Evolutionary conservation across 73 alveolate species (phyloP), one percentile per base, ranked within the genome.

Genomic region (Paramecium pentaurelia): DNA sequence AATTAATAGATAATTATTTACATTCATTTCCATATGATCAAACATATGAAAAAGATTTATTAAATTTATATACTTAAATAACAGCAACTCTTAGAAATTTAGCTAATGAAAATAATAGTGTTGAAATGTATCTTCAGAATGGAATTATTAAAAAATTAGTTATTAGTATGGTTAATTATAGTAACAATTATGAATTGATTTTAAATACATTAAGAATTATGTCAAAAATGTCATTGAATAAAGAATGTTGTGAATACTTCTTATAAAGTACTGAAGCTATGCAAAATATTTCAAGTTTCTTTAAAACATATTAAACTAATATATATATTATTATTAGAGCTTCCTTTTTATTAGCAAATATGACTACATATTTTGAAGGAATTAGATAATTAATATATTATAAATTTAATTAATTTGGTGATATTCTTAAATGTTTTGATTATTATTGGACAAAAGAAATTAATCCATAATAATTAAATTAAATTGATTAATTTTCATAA

Each of bases 321-420:
- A 89, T 89, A 0, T 89, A 47, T 49, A 71, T 89, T 3, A 89
- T 89, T 27, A 89, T 89, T 49, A 77, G 94, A 71, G 88, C 88
- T 25, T 89, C 94, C 6, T 89, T 71, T 45, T 51, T 89, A 77
- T 89, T 89, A 71, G 94, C 94, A 20, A 89, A 89, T 45, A 89
- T 89, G 60, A 89, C 94, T 0, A 89, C 94, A 25, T 89, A 89
- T 28, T 71, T 60, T 89, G 94, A 89, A 40, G 86, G 92, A 32
- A 89, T 89, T 12, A 89, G 94, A 27, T 71, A 89, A 71, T 25
- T 89, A 45, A 89, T 89, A 6, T 89, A 71, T 28, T 89, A 60
- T 45, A 20, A 89, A 28, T 89, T 70, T n/a, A 89, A 89, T 42
- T 54, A 60, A 11, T 89, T 89, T 51, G 58, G 75, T 30, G 94